phyloP scores from a whole-genome alignment of 2,329 filamentous ascomycete species.

The Arthrobotrys iridis region DNA sequence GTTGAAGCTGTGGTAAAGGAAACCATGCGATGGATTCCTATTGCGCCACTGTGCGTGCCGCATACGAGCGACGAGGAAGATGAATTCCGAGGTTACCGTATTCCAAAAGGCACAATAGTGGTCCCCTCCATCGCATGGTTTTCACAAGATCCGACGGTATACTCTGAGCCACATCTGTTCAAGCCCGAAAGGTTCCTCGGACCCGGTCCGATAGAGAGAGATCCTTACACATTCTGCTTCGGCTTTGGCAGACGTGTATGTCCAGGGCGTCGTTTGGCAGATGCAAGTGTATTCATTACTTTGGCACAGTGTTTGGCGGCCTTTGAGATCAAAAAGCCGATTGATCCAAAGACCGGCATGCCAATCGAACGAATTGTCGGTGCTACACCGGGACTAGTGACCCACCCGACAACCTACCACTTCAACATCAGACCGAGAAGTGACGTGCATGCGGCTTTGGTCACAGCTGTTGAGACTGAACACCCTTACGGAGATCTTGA shows the following conservation, averaged over 20 bases:
- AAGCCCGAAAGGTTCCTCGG: constrained; percentile 68
- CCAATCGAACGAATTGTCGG: constrained; percentile 35
- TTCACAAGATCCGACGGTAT: constrained; percentile 69
- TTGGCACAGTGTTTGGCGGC: constrained; percentile 66
- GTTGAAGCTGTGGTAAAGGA: constrained; percentile 70
- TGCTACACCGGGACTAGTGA: constrained; percentile 27
- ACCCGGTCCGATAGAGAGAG: constrained; percentile 52
- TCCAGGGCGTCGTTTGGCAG: constrained; percentile 69
- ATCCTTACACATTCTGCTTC: constrained; percentile 67
- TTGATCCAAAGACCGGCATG: constrained; percentile 45
- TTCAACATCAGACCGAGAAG: constrained; percentile 33
- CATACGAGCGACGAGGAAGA: constrained; percentile 67
- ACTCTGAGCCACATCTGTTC: constrained; percentile 72
- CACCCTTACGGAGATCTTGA: constrained; percentile 8
- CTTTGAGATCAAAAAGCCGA: constrained; percentile 60
- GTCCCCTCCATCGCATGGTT: constrained; percentile 68
- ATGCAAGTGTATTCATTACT: constrained; percentile 65
- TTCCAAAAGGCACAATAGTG: constrained; percentile 66
- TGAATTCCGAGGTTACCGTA: constrained; percentile 67
- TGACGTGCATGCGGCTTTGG: constrained; percentile 7
- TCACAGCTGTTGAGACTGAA: constrained; percentile 7
- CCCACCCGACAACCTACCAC: constrained; percentile 15
- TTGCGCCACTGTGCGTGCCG: constrained; percentile 67
- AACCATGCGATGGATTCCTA: constrained; percentile 69
- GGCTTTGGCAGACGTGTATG: constrained; percentile 70